Conservation (phyloP, 371 early-diverging fungal species). For the Fennellomyces sp. region DNA sequence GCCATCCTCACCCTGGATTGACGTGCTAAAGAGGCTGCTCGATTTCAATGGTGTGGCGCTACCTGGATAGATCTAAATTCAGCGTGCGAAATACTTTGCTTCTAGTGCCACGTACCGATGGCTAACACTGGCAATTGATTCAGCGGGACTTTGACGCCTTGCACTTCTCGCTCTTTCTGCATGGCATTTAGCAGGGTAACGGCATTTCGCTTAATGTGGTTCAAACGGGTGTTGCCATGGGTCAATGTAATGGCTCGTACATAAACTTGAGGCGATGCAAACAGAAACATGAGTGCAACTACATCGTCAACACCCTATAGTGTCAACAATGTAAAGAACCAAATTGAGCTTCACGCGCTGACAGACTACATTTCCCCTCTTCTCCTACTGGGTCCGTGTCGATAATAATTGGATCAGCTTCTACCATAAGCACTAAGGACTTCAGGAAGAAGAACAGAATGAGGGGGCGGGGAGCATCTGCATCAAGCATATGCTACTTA, state of each 20-base stretch:
- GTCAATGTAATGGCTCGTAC: constrained; percentile 50
- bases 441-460: too few relatives aligned
- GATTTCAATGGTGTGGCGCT: constrained; percentile 37
- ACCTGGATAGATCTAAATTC: too few relatives aligned
- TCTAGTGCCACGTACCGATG: constrained; percentile 47
- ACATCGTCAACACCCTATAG: constrained; percentile 58
- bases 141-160: constrained; percentile 22
- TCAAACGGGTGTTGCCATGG: constrained; percentile 47
- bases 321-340: not conserved
- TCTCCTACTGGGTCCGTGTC: constrained; percentile 29
- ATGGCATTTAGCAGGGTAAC: constrained; percentile 35
- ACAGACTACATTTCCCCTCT: not conserved
- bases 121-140: constrained; percentile 42
- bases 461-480: too few relatives aligned
- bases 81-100: too few relatives aligned
- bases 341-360: too few relatives aligned
- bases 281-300: constrained; percentile 49
- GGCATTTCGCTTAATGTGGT: constrained; percentile 26
- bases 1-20: constrained; percentile 58
- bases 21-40: constrained; percentile 27
- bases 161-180: constrained; percentile 26
- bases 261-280: constrained; percentile 49
- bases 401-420: constrained; percentile 20
- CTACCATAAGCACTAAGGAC: too few relatives aligned
- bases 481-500: too few relatives aligned